Evolutionary conservation across 2,329 filamentous ascomycete genomes (phyloP).

Genomic region (Neofusicoccum ribis): DNA sequence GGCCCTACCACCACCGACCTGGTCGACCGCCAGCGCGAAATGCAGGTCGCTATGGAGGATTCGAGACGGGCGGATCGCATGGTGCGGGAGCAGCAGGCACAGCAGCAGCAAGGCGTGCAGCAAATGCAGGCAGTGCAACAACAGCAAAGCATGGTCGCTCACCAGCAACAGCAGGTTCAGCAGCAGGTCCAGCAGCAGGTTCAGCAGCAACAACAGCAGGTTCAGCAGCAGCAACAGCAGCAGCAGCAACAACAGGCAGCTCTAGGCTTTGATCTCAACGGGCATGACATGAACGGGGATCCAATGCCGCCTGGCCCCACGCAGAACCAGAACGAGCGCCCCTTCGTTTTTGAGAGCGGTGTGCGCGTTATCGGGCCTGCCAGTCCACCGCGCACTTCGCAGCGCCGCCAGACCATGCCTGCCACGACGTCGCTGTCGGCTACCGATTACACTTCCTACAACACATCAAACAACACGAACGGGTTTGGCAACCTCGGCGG

Average conservation of each 20-base stretch:
- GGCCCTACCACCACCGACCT: constrained; percentile 17
- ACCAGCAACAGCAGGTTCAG: constrained; percentile 22
- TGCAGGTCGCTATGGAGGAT: constrained; percentile 19
- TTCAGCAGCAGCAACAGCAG: constrained; percentile 21
- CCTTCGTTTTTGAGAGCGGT: constrained; percentile 22
- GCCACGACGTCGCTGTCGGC: not conserved
- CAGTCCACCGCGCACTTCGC: constrained; percentile 8
- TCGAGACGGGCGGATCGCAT: constrained; percentile 15
- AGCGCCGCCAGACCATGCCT: constrained; percentile 13
- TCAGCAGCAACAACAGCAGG: constrained; percentile 21
- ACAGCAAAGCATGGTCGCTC: constrained; percentile 10
- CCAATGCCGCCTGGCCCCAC: not conserved
- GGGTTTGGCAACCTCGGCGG: constrained; percentile 7
- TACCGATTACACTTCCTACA: constrained; percentile 13
- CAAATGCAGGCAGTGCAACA: constrained; percentile 19
- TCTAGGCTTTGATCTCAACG: constrained; percentile 15
- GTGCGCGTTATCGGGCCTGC: constrained; percentile 21
- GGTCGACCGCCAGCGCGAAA: constrained; percentile 17
- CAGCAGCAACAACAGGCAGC: constrained; percentile 25
- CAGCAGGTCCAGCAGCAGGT: not conserved
- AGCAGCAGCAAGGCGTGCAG: constrained; percentile 24
- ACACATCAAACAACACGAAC: constrained; percentile 8
- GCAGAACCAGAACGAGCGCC: constrained; percentile 16
- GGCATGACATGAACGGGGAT: constrained; percentile 19
- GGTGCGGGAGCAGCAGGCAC: constrained; percentile 8